Evolutionary conservation across 225 moss, liverwort and hornwort genomes (phyloP), one percentile per base, ranked within the genome.

Genomic region (Pleurozium schreberi): DNA sequence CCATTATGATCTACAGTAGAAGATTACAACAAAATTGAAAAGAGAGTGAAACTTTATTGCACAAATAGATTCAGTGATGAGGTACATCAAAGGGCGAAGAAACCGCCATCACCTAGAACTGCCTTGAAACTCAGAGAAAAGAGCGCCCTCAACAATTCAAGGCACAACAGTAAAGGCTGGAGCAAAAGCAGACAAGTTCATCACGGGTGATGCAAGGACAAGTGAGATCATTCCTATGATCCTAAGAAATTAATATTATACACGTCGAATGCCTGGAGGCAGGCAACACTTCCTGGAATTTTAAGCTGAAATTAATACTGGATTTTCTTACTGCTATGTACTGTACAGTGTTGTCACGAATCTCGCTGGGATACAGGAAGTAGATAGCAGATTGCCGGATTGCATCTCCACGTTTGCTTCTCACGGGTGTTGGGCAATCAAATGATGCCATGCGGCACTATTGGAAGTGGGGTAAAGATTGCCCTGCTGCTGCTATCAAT

Each of bases 81-180:
- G 62, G 64, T 79, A 43, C 83, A 88, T 81, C 42, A 64, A 86
- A 74, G 28, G 92, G 89, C 88, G 84, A 90, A 84, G 38, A 80
- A 66, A 80, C 80, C 84, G 88, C 88, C 92, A 84, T 90, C 92
- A 90, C 92, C 90, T 92, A 92, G 88, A 90, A 90, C 63, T 77
- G 88, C 71, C 86, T 33, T 62, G 36, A 55, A 50, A 45, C 84
- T 75, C 75, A 58, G 40, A 58, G 67, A 47, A n/a, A 71, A 80
- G 31, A 59, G 76, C 19, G 47, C 74, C 89, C 50, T 89, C 80
- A 65, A 65, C 79, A 75, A 52, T 75, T 14, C 34, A 84, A 20
- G 88, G 67, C 73, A 88, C 63, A 73, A 58, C 28, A 43, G 83
- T 63, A 57, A n/a, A 66, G 31, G 36, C 81, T 61, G 59, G 80